Evolutionary conservation across 106 monocot genomes (phyloP), one percentile per base, ranked within the genome.

Genomic region (Platanthera guangdongensis): DNA sequence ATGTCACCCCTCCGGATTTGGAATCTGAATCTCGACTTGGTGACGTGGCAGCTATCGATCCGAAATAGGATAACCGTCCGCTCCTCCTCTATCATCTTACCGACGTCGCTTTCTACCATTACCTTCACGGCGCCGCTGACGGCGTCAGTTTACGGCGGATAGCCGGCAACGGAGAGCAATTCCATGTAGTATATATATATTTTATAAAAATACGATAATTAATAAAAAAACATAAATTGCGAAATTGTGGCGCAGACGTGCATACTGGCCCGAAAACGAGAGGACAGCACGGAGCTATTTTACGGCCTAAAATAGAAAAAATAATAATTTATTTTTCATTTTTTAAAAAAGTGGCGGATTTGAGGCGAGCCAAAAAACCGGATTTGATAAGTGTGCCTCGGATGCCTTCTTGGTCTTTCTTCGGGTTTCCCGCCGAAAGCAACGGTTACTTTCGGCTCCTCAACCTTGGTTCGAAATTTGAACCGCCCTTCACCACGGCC

Each of bases 371-470:
- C 1, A 47, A 47, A 48, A 70, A 70, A 70, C n/a, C 70, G 47
- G 47, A 70, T 70, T 70, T 70, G n/a, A 70, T 70, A 48, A 48
- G 47, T 15, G 70, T 7, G 47, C 70, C 70, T 46, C 70, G 47
- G 46, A 70, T 48, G 47, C 70, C 47, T 16, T 13, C n/a, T 70
- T 65, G 65, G 65, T 65, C 30, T 65, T 65, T 70, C 32, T 67
- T 67, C 67, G 67, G 67, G 67, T 70, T 70, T 70, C 70, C 70
- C 70, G 70, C 70, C 70, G 47, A 70, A 70, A 70, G 70, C 70
- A 70, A 70, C 70, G 47, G 70, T 70, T 70, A 48, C 70, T 70
- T 70, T 70, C 70, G 47, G 70, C 70, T 18, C 15, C 70, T 70
- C 70, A 15, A 25, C 70, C 70, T 45, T 16, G 12, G 70, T 70